Evolutionary conservation across 768 basidiomycete genomes (phyloP), one percentile per base, ranked within the genome.

Genomic region (Hypsizygus marmoreus): DNA sequence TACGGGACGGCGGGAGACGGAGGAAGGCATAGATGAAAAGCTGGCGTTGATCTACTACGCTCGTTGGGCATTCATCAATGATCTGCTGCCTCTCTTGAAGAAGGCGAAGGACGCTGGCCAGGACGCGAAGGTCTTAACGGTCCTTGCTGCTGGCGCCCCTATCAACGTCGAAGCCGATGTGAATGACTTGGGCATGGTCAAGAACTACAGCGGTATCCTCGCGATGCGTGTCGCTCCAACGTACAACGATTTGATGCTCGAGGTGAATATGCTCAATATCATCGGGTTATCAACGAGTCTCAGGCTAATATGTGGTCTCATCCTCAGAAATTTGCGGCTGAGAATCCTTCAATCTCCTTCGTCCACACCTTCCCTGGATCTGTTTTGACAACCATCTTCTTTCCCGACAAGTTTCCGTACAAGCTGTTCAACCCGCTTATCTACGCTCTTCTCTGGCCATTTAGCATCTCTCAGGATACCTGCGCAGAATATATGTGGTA

Each of bases 191-290:
- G 76, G 70, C 0, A 56, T 81, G 54, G 76, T 76, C 63, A 75
- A 76, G 59, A 61, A 43, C n/a, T 81, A 67, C 56, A 65, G 61
- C 1, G 24, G 68, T 1, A 9, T 46, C 5, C 68, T 62, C 2
- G 73, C 73, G 0, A 70, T 63, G 1, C 20, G 58, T 25, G 50
- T 62, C 1, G 64, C 68, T 0, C 62, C 69, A 13, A 75, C 77
- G 0, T 80, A 80, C 50, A 80, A 71, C 47, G 79, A 81, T 56
- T 53, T 77, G n/a, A 76, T 77, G 74, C 49, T 80, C 35, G 69
- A 78, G 71, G 80, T 76, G 37, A 29, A 48, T 47, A 2, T 25
- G n/a, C 8, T 29, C n/a, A 20, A 28, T 26, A 13, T 45, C 3
- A 16, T 42, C 4, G 9, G 14, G 20, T 28, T 16, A 22, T 19